Evolutionary conservation across 164 flowering plant species (phyloP), one percentile per base, ranked within the genome.

Genomic region (Kalanchoe fedtschenkoi): DNA sequence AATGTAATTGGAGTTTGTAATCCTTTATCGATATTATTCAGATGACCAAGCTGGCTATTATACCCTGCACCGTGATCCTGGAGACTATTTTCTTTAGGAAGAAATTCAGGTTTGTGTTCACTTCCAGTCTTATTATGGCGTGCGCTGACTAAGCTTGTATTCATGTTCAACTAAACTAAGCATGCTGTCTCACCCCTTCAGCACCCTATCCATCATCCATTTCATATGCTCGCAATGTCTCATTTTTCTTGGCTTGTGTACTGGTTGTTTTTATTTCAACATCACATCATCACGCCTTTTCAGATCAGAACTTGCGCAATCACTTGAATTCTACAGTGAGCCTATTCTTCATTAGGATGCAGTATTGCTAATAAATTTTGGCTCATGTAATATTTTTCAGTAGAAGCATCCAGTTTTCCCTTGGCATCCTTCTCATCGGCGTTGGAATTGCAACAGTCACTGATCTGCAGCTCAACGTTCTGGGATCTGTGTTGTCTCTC

Each of bases 31-130:
- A 62, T 57, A 56, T 62, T 22, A 72, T 67, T 35, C 72, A 91
- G 98, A 91, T 91, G 98, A 91, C 98, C 60, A 91, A 91, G 76
- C 69, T 91, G 69, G 95, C 98, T 30, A 91, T 89, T 67, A 91
- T 91, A 61, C 98, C 98, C 3, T 91, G 92, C 61, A 91, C 98
- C 56, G 93, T 91, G 65, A 79, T 91, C 63, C 67, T 91, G 79
- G 98, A 91, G 81, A 91, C 92, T 33, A 75, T 91, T 64, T 91
- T 89, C 84, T 87, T 89, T 73, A 68, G 84, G 68, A 91, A 89
- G 71, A 71, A 24, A 66, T 91, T 91, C 84, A 91, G 98, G 98
- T 87, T 32, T 67, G 76, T 74, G 13, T 41, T 7, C 1, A 17
- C 13, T 11, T 26, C 8, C 54, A 51, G 0, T 26, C 5, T 2